phyloP scores from a whole-genome alignment of 768 basidiomycete species.

The Agaricus subrufescens region DNA sequence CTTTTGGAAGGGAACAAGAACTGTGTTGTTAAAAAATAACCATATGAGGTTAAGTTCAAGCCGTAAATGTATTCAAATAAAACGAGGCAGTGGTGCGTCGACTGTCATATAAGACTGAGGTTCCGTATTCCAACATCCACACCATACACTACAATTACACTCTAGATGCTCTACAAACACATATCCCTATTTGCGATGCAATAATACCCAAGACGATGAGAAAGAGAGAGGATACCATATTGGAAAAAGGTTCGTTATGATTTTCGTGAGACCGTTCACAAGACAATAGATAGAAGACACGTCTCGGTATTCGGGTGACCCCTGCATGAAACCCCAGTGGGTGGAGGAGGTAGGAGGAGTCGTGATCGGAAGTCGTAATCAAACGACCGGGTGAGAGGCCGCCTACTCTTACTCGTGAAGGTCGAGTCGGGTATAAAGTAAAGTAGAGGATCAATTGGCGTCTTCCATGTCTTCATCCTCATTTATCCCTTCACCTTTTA shows the following conservation, averaged over 20 bases:
- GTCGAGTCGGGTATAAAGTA: too few relatives aligned
- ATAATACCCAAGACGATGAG: not conserved
- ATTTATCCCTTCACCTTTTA: not conserved
- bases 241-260: not conserved
- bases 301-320: too few relatives aligned
- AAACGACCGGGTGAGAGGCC: not conserved
- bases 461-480: conserved; percentile 7
- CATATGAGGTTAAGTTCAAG: not conserved
- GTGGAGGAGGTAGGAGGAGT: not conserved
- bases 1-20: not conserved
- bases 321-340: too few relatives aligned
- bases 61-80: not conserved
- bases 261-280: not conserved
- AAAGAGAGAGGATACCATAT: not conserved
- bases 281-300: too few relatives aligned
- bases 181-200: not conserved
- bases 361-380: not conserved
- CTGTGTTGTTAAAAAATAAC: not conserved
- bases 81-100: conserved; percentile 9
- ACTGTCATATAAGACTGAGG: conserved; percentile 1
- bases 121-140: not conserved
- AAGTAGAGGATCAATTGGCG: not conserved
- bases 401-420: not conserved
- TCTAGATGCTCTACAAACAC: not conserved
- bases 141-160: not conserved